Percentiles rank a stretch among this genome's conserved stretches.
phyloP scores from a whole-genome alignment of 140 eudicot genomes.

The Senecio squalidus region DNA sequence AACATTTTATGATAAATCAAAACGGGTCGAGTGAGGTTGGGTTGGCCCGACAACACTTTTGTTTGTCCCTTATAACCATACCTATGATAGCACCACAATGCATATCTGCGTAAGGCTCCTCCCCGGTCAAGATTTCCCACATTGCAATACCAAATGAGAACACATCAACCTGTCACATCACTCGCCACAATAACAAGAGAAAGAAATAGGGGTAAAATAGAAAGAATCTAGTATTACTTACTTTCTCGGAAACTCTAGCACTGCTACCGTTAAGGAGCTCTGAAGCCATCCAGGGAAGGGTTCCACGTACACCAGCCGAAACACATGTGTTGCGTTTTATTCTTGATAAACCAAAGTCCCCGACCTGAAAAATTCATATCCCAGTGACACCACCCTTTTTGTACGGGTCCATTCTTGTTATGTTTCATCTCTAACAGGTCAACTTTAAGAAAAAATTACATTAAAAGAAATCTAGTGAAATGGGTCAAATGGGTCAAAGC shows the following conservation, averaged over 20 bases:
- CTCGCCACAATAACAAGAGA: not conserved
- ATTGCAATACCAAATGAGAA: not conserved
- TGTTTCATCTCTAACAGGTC: too few relatives aligned
- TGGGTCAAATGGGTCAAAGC: too few relatives aligned
- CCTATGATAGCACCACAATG: slow-evolving; percentile 9
- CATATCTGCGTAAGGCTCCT: slow-evolving; percentile 3
- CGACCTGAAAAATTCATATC: not conserved
- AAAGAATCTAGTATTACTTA: not conserved
- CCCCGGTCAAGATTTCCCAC: slow-evolving; percentile 3
- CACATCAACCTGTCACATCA: not conserved
- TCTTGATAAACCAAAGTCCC: slow-evolving; percentile 7
- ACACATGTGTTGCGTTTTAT: not conserved
- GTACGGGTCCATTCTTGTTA: too few relatives aligned
- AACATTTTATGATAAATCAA: too few relatives aligned
- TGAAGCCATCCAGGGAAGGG: slow-evolving; percentile 10
- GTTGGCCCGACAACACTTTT: too few relatives aligned
- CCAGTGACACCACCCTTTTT: too few relatives aligned
- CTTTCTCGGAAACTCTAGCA: not conserved
- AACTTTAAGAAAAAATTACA: too few relatives aligned
- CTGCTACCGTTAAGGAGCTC: not conserved
- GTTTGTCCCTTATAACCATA: not conserved
- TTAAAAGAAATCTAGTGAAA: too few relatives aligned
- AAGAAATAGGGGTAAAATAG: not conserved
- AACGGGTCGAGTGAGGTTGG: too few relatives aligned
- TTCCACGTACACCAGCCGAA: slow-evolving; percentile 4